phyloP scores from a whole-genome alignment of 2,329 filamentous ascomycete genomes.

The Alternaria sp. region DNA sequence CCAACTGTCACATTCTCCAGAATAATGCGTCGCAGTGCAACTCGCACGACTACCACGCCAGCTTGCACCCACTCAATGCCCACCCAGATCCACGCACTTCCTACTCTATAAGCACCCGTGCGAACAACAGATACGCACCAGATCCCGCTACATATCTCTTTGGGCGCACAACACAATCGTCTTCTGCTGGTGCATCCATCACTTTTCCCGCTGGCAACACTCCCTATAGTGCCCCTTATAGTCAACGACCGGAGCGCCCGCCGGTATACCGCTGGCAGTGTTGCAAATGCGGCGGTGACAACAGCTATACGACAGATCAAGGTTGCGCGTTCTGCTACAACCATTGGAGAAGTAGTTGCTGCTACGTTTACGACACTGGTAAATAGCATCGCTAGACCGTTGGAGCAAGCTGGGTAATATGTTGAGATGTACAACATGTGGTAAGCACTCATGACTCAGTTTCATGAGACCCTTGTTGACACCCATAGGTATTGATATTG shows the following conservation, averaged over 20 bases:
- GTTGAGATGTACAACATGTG: neutral
- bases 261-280: conserved; percentile 7
- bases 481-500: neutral
- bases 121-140: neutral
- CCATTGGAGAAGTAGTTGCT: neutral
- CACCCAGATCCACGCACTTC: neutral
- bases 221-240: neutral
- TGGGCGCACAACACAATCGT: neutral
- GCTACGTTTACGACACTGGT: neutral
- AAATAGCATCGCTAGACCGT: neutral
- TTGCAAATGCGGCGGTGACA: conserved; percentile 1
- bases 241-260: neutral
- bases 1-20: neutral
- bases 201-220: neutral
- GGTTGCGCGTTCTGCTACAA: neutral
- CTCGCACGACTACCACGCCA: neutral
- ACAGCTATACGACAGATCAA: neutral
- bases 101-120: neutral
- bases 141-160: too few relatives aligned
- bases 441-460: neutral
- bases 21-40: neutral
- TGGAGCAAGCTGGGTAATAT: neutral
- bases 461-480: neutral
- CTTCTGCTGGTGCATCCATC: neutral
- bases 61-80: neutral